Evolutionary conservation across 116 monocot species (phyloP), one percentile per base, ranked within the genome.

Genomic region (Thalassia testudinum): DNA sequence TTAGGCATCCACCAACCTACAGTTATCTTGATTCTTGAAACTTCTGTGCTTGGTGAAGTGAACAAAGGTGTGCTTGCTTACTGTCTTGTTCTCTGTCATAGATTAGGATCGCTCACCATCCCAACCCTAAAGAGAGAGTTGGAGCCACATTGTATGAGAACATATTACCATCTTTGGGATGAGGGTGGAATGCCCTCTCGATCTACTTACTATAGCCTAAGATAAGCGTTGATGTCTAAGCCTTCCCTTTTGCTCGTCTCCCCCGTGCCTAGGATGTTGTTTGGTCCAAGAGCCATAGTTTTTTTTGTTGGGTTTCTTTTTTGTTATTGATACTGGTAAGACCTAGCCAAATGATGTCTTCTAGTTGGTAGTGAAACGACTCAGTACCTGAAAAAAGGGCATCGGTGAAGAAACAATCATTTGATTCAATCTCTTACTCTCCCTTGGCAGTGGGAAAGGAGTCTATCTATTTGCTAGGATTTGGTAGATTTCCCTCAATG

Each of bases 161-260:
- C 21, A 38, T 56, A 56, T 56, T 56, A 37, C 30, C 16, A 56
- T 56, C 55, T 56, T 56, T 13, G 49, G 49, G 60, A 27, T 48
- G 19, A 60, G 47, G 47, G 66, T 37, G 25, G 42, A 66, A 66
- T 12, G 51, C 23, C 51, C 51, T 51, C 51, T 51, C 25, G 51
- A 24, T 51, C 51, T 51, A 25, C 51, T 66, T 66, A 43, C 51
- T 42, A 50, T 26, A 51, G 58, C 50, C 68, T 44, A 60, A 8
- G 67, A 58, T 18, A 43, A 42, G 67, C 52, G 42, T 52, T 58
- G 20, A 43, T 52, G 66, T 66, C 66, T 59, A 59, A 50, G 59
- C 59, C 58, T 59, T 53, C 66, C 43, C 59, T 53, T 7, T n/a
- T n/a, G n/a, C n/a, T n/a, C n/a, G 30, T 54, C 29, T 54, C 54